These are phyloP conservation scores for Rhizopogon roseolus DNA, from an alignment of 768 basidiomycete genomes.

Conservation along the genomic window DNA sequence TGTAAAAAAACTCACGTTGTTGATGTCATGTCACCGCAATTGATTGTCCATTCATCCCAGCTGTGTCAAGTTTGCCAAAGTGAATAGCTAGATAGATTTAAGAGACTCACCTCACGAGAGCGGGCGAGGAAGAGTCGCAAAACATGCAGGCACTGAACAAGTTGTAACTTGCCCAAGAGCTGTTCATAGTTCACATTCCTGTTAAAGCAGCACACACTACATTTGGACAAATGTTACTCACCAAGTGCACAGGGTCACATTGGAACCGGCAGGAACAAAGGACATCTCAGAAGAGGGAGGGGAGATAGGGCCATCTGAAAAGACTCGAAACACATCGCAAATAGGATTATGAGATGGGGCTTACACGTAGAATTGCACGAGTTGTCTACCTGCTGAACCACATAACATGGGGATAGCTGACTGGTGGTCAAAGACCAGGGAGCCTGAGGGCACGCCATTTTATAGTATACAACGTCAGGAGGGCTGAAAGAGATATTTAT, in stretches of 20 bases:
- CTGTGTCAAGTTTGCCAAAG: conserved; percentile 9
- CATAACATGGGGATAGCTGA: conserved; percentile 9
- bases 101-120: conserved; percentile 12
- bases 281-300: not conserved
- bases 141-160: conserved; percentile 21
- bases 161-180: conserved; percentile 27
- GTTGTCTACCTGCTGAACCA: conserved; percentile 14
- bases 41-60: conserved; percentile 15
- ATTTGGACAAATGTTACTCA: not conserved
- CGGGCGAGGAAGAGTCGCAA: conserved; percentile 8
- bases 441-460: conserved; percentile 6
- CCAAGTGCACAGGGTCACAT: conserved; percentile 19
- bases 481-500: not conserved
- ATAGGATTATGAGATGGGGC: not conserved
- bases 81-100: not conserved
- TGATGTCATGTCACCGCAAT: conserved; percentile 12
- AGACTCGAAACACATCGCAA: not conserved
- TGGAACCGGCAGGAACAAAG: conserved; percentile 15
- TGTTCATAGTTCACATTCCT: not conserved
- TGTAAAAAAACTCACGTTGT: conserved; percentile 12
- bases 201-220: not conserved
- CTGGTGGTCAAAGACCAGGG: conserved; percentile 2
- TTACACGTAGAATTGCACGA: conserved; percentile 14
- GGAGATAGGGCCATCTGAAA: not conserved
- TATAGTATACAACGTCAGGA: not conserved